These are phyloP conservation scores for Caryopteris hybrid DNA, from an alignment of 305 asterid genomes.

Conservation along the genomic window DNA sequence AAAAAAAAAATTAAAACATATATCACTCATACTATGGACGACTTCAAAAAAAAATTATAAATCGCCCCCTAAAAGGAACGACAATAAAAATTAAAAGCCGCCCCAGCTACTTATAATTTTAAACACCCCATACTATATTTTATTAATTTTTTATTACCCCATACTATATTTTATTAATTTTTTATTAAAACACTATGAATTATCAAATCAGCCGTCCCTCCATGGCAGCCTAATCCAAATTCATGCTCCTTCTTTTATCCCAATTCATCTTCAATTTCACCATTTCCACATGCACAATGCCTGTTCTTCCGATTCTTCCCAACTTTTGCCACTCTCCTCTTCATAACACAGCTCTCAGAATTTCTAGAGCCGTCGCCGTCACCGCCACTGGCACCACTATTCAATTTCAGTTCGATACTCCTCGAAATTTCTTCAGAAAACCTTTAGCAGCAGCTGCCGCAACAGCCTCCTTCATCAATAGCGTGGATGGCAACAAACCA, in stretches of 20 bases:
- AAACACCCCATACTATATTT: too few relatives aligned
- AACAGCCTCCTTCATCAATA: conserved; percentile 12
- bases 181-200: too few relatives aligned
- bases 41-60: too few relatives aligned
- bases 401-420: conserved; percentile 23
- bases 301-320: conserved; percentile 16
- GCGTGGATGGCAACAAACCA: conserved; percentile 25
- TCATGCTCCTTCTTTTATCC: conserved; percentile 28
- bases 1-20: too few relatives aligned
- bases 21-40: too few relatives aligned
- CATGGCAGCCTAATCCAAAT: conserved; percentile 23
- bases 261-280: conserved; percentile 17
- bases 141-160: too few relatives aligned
- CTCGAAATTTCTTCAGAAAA: conserved; percentile 20
- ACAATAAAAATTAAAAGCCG: too few relatives aligned
- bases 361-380: conserved; percentile 10
- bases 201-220: neutral
- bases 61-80: too few relatives aligned
- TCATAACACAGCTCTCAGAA: conserved; percentile 10
- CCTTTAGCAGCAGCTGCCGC: conserved; percentile 14
- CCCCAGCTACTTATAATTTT: too few relatives aligned
- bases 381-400: neutral
- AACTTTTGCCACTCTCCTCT: conserved; percentile 16
- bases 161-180: too few relatives aligned
- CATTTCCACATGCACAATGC: conserved; percentile 26